Evolutionary conservation across 75 land plant species (phyloP), one percentile per base, ranked within the genome.

Genomic region (Picea glauca): DNA sequence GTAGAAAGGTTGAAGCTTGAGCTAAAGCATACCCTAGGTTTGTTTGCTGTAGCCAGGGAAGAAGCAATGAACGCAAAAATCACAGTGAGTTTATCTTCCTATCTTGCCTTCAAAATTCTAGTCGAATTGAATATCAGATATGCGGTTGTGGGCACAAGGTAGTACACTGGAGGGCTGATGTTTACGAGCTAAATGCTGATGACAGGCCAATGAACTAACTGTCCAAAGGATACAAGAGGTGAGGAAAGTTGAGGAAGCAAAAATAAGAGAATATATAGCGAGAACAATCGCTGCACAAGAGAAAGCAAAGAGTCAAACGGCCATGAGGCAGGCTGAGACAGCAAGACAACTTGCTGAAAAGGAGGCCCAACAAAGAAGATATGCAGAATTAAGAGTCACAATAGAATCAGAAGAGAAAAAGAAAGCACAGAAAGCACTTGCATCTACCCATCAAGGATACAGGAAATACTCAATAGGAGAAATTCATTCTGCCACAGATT

Each of bases 401-500:
- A 73, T 79, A 33, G 90, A 88, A 82, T 73, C 81, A 11, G 86
- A 88, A 72, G 88, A 86, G 76, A 90, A 85, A 76, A 77, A 80
- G 13, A 85, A 80, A 32, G 92, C 84, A 13, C 50, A 88, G 77
- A 72, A 32, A 40, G 86, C 83, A 13, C 60, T 88, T 62, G 75
- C 86, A 5, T 70, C 82, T 15, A 78, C 86, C 58, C 84, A 86
- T 43, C 35, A 78, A 35, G 77, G 83, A 1, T 91, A 87, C 66
- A 81, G 90, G 56, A 90, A 77, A 79, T 91, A 91, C 78, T 73
- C 80, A 26, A 81, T 90, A 3, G 86, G 85, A 5, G 93, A 90
- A 76, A 81, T 91, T 38, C 83, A 87, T 50, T 57, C 32, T 60
- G 92, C 93, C 40, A 91, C 93, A 5, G 76, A 82, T 20, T 73